Evolutionary conservation across 2,329 filamentous ascomycete genomes (phyloP), one percentile per base, ranked within the genome.

Genomic region (Pseudopyricularia javanii): DNA sequence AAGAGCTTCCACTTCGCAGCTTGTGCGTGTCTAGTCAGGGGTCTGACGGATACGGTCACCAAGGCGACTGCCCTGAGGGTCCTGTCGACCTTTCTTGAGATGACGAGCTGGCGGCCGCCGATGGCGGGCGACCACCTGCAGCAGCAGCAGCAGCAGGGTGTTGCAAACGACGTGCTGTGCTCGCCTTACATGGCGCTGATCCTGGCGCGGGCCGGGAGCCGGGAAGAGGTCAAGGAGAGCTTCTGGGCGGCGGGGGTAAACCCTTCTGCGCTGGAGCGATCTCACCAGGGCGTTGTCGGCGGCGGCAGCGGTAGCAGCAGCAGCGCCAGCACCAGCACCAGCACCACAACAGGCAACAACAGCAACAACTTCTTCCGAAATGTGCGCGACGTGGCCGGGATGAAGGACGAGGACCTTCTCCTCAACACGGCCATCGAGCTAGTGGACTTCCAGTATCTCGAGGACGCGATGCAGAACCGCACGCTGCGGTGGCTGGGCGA

Each of bases 1-100:
- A 79, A 85, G 15, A 82, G 76, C 55, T 86, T 86, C 62, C 82
- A 86, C 60, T 82, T 81, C 58, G 82, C 83, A 0, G 75, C 84
- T 1, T 83, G 79, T 58, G 81, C 81, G 15, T 82, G 79, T 56
- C 68, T 86, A 4, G 75, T 81, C 3, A 76, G 83, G 43, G 83
- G 82, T 1, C 70, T 86, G 14, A 81, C 80, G 0, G 82, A 85
- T 57, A 75, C 76, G 1, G 70, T 74, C 37, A 86, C 82, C 8
- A 79, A 78, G 58, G 63, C 73, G 11, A 76, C 76, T 14, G 75
- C 81, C 3, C 72, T 84, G 50, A 73, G 79, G 20, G 79, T 85
- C 3, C 63, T 86, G 7, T 78, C 78, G 1, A 79, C 79, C 0
- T 83, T 86, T 56, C 63, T 86, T 1, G 75, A 80, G 56, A 72